Conservation (phyloP, 169 alveolate species). For the Plasmodium sp. region DNA sequence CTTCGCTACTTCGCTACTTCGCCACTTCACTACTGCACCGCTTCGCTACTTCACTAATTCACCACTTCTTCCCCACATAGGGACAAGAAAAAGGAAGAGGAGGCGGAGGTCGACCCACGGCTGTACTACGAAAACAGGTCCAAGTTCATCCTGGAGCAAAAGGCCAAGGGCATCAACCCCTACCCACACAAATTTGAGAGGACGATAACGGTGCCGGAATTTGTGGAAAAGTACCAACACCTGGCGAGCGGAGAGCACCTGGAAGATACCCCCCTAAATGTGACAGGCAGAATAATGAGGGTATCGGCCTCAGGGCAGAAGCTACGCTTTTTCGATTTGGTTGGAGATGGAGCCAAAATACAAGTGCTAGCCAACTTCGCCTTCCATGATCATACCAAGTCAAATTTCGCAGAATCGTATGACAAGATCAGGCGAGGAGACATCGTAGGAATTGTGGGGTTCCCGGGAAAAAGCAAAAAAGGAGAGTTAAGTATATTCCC, state of each 20-base stretch:
- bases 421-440: conserved; percentile 80
- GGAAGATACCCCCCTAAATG: conserved; percentile 85
- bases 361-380: conserved; percentile 91
- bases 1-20: neutral
- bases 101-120: conserved; percentile 81
- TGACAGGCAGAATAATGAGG: conserved; percentile 94
- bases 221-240: conserved; percentile 88
- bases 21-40: neutral
- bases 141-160: conserved; percentile 77
- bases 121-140: conserved; percentile 80
- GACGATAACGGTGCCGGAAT: conserved; percentile 90
- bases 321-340: conserved; percentile 92
- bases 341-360: conserved; percentile 91
- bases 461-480: conserved; percentile 93
- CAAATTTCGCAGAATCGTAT: conserved; percentile 81
- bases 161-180: conserved; percentile 76
- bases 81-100: conserved; percentile 68
- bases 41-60: neutral
- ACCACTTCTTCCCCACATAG: neutral
- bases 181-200: conserved; percentile 88
- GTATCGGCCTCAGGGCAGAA: conserved; percentile 93
- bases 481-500: conserved; percentile 98
- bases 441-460: conserved; percentile 80
- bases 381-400: conserved; percentile 82
- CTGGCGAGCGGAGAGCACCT: conserved; percentile 91